Percentiles rank a stretch among this genome's conserved stretches.
phyloP scores from a whole-genome alignment of 768 basidiomycete genomes.

The Tricholoma sp. region DNA sequence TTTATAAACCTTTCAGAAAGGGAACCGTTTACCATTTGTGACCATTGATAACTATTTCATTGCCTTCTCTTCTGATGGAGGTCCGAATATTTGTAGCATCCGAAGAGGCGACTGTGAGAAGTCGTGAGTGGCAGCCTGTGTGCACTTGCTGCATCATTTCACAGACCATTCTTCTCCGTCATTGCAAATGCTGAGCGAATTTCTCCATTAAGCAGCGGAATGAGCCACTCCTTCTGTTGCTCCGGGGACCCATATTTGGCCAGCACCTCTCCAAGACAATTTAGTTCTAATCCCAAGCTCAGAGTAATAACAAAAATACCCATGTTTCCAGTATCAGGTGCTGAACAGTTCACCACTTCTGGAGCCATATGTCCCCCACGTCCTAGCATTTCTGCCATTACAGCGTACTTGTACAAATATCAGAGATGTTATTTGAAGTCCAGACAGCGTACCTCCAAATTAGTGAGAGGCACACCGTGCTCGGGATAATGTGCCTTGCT shows the following conservation, averaged over 20 bases:
- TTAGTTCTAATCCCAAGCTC: not conserved
- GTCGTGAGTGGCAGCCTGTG: conserved; percentile 6
- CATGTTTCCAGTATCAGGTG: conserved; percentile 98
- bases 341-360: conserved; percentile 88
- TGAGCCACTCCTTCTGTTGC: conserved; percentile 88
- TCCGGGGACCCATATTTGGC: conserved; percentile 89
- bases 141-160: not conserved
- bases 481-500: conserved; percentile 92
- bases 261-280: conserved; percentile 71
- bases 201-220: conserved; percentile 85
- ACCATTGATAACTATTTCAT: conserved; percentile 89
- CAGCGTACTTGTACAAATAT: conserved; percentile 65
- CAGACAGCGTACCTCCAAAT: conserved; percentile 66
- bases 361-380: conserved; percentile 78
- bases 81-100: conserved; percentile 95
- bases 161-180: conserved; percentile 86
- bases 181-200: conserved; percentile 94
- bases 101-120: conserved; percentile 71
- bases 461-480: conserved; percentile 83
- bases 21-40: conserved; percentile 76
- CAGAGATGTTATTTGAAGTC: not conserved
- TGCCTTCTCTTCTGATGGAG: conserved; percentile 75
- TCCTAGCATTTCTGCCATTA: conserved; percentile 96
- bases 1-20: no score
- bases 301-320: conserved; percentile 40